Evolutionary conservation across 192 early-diverging fungal genomes (phyloP).

Genomic region (Linnemannia elongata): DNA sequence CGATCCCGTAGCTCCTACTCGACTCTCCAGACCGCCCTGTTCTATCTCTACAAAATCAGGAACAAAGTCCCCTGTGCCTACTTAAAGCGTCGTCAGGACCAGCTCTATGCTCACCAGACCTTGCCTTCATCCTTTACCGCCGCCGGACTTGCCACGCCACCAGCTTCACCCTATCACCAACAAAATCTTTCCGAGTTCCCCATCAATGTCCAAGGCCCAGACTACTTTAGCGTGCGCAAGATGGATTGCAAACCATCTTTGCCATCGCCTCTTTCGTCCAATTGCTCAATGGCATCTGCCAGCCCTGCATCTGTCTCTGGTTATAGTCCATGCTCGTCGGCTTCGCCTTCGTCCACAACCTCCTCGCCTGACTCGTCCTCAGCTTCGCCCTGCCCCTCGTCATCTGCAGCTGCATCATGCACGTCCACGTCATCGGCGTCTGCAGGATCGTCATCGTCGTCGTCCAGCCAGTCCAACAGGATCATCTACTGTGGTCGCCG

Average conservation of each 20-base stretch:
- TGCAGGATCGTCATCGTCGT: constrained; percentile 12
- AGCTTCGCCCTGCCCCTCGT: constrained; percentile 27
- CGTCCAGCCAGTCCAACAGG: constrained; percentile 39
- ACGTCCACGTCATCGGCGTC: constrained; percentile 1
- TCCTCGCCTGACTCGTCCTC: constrained; percentile 37
- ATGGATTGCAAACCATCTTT: constrained; percentile 13
- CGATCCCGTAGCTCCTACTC: constrained; percentile 84
- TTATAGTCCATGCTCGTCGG: constrained; percentile 29
- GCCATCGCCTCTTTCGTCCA: constrained; percentile 47
- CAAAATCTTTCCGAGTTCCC: constrained; percentile 28
- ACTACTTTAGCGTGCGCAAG: constrained; percentile 38
- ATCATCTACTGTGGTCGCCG: constrained; percentile 78
- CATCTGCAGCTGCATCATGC: constrained; percentile 13
- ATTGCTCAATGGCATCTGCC: constrained; percentile 35
- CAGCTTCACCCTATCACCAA: constrained; percentile 43
- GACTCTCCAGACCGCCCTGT: constrained; percentile 82
- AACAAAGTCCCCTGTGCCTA: constrained; percentile 52
- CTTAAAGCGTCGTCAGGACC: constrained; percentile 46
- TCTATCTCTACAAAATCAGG: constrained; percentile 73
- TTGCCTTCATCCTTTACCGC: constrained; percentile 16
- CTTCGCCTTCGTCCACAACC: constrained; percentile 23
- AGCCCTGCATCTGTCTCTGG: constrained; percentile 35
- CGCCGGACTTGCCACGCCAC: constrained; percentile 33
- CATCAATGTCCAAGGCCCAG: constrained; percentile 15
- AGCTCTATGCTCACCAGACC: constrained; percentile 21